Evolutionary conservation across 2,329 filamentous ascomycete genomes (phyloP).

Genomic region (Fusarium sacchari): DNA sequence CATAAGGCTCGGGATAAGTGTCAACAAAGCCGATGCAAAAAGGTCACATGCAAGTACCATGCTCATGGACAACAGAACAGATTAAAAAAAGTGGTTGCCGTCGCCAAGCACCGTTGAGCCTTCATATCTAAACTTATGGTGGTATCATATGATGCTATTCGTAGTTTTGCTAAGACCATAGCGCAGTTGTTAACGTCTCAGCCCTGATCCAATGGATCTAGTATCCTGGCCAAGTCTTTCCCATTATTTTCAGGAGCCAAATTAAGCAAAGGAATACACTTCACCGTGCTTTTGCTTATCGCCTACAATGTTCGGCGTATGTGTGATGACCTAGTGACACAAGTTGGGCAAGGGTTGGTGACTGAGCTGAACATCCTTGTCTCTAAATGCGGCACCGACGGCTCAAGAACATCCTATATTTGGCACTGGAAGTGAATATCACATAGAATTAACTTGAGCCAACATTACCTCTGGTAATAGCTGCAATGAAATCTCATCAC

Average conservation of each 20-base stretch:
- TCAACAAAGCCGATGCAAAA: constrained; percentile 7
- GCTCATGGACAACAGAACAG: neutral
- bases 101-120: neutral
- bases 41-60: neutral
- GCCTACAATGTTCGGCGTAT: neutral
- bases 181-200: neutral
- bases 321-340: neutral
- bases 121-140: neutral
- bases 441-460: neutral
- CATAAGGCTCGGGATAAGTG: constrained; percentile 9
- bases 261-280: neutral
- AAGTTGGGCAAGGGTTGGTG: neutral
- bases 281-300: neutral
- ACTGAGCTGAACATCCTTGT: constrained; percentile 4
- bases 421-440: neutral
- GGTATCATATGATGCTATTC: neutral
- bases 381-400: neutral
- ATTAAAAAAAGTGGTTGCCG: neutral
- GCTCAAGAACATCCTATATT: neutral
- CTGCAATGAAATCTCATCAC: neutral
- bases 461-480: neutral
- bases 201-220: neutral
- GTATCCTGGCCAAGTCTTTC: neutral
- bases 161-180: neutral
- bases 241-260: neutral